Evolutionary conservation across 176 grass and related monocot genomes (phyloP).

Genomic region (Thinopyrum elongatum): DNA sequence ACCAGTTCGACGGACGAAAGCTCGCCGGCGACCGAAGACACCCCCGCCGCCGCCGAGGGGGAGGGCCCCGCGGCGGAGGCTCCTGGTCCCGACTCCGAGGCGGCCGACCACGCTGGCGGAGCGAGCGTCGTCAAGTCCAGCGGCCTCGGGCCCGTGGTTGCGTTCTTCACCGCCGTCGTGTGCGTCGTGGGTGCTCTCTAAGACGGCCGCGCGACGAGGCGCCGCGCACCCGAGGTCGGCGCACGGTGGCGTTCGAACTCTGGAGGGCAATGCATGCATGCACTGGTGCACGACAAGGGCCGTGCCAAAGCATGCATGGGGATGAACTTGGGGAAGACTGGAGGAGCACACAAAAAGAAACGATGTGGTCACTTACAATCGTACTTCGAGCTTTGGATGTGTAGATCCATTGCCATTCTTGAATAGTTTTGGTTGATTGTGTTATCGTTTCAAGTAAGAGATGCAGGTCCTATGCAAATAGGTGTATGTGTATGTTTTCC

Average conservation of each 20-base stretch:
- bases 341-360: neutral
- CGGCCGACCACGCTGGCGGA: slow-evolving; percentile 18
- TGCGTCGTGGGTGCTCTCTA: neutral
- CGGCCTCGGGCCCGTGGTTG: neutral
- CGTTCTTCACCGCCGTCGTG: neutral
- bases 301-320: neutral
- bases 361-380: neutral
- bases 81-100: neutral
- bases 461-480: neutral
- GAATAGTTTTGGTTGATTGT: neutral
- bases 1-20: neutral
- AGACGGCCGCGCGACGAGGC: neutral
- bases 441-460: neutral
- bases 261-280: neutral
- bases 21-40: neutral
- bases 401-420: neutral
- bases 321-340: neutral
- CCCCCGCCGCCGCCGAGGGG: neutral
- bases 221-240: neutral
- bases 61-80: neutral
- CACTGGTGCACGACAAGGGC: neutral
- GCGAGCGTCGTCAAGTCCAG: neutral
- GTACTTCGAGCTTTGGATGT: neutral
- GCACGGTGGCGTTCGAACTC: neutral
- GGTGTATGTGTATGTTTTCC: neutral